A percentile compares a stretch with the other conserved stretches of the same genome.
Evolutionary conservation across 345 rosid genomes (phyloP).

Genomic region (Eucalyptus virginea): DNA sequence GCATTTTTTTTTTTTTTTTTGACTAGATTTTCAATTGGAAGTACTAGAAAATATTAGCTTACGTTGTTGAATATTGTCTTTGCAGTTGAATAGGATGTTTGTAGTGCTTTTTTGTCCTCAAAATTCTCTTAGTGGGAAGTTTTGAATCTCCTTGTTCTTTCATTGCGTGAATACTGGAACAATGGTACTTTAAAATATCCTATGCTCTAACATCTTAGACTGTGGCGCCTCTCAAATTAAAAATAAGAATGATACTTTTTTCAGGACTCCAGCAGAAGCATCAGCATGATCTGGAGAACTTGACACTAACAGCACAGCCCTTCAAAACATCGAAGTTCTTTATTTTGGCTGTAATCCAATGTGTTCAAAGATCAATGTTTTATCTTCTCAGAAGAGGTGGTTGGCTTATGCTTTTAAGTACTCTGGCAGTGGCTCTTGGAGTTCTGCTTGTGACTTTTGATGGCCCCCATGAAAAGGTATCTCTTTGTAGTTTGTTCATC

Average conservation of each 20-base stretch:
- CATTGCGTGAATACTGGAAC: neutral
- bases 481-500: neutral
- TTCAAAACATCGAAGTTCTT: constrained; percentile 65
- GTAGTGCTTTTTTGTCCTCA: neutral
- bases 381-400: constrained; percentile 69
- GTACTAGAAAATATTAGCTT: neutral
- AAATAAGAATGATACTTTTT: neutral
- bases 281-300: constrained; percentile 54
- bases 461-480: constrained; percentile 88
- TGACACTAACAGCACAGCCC: constrained; percentile 64
- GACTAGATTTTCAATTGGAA: neutral
- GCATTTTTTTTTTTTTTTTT: neutral
- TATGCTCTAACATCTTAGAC: neutral
- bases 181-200: neutral
- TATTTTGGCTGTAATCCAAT: constrained; percentile 43
- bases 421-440: constrained; percentile 17
- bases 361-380: constrained; percentile 23
- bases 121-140: neutral
- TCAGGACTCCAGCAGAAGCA: constrained; percentile 56
- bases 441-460: constrained; percentile 63
- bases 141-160: neutral
- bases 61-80: neutral
- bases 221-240: neutral
- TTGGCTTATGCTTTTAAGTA: constrained; percentile 49
- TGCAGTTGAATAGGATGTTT: neutral